A percentile compares a stretch with the other conserved stretches of the same genome.
Evolutionary conservation across 257 asterid genomes (phyloP).

Genomic region (Solanum virginianum): DNA sequence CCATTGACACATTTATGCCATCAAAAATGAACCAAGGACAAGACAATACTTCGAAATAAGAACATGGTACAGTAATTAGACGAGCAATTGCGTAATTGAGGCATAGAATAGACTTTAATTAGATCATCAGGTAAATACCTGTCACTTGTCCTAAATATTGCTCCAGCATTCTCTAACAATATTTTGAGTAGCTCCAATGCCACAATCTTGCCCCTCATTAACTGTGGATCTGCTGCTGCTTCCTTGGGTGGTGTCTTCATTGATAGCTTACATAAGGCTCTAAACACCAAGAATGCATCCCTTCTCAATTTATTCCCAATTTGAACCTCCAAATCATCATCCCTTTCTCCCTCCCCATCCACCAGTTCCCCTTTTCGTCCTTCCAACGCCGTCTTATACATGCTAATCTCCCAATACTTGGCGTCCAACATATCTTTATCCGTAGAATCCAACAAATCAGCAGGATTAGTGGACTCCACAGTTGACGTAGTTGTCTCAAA

Average conservation of each 20-base stretch:
- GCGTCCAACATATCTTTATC: slow-evolving; percentile 99
- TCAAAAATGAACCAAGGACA: neutral
- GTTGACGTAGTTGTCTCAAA: slow-evolving; percentile 90
- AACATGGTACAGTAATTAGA: neutral
- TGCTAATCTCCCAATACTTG: slow-evolving; percentile 98
- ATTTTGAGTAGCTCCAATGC: slow-evolving; percentile 96
- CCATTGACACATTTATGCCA: neutral
- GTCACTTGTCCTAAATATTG: slow-evolving; percentile 91
- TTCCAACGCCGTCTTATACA: slow-evolving; percentile 95
- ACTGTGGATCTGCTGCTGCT: slow-evolving; percentile 74
- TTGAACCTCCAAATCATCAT: slow-evolving; percentile 93
- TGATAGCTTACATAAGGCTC: slow-evolving; percentile 91
- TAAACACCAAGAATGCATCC: slow-evolving; percentile 91
- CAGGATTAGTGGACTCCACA: slow-evolving; percentile 93
- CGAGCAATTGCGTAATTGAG: neutral
- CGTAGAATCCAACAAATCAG: slow-evolving; percentile 92
- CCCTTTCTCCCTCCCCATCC: slow-evolving; percentile 86
- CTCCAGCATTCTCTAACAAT: slow-evolving; percentile 97
- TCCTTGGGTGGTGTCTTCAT: slow-evolving; percentile 99
- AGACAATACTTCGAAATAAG: neutral
- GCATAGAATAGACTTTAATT: neutral
- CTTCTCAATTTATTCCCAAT: slow-evolving; percentile 91
- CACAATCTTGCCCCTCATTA: slow-evolving; percentile 93
- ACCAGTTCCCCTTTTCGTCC: slow-evolving; percentile 96
- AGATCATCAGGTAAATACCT: slow-evolving; percentile 35